A percentile compares a stretch with the other conserved stretches of the same genome.
These are phyloP conservation scores for Aspergillus sp. DNA, from an alignment of 2,329 filamentous ascomycete genomes.

Conservation along the genomic window DNA sequence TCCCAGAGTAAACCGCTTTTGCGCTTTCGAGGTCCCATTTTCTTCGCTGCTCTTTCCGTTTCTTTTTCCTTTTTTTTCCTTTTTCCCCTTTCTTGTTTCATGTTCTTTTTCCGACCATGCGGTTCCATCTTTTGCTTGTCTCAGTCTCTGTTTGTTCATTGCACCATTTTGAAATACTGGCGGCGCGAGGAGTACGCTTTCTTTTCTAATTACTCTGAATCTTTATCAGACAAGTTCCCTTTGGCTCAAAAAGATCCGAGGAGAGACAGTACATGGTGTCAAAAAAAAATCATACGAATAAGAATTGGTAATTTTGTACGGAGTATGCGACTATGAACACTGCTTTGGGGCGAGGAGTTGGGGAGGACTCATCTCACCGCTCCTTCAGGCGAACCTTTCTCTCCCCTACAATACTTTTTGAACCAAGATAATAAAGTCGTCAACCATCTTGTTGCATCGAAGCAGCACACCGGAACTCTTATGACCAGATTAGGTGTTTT, in stretches of 20 bases:
- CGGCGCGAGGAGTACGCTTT: conserved; percentile 22
- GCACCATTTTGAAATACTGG: conserved; percentile 15
- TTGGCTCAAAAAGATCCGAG: conserved; percentile 1
- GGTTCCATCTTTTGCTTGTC: conserved; percentile 17
- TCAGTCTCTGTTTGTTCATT: conserved; percentile 22
- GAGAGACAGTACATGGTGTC: conserved; percentile 6
- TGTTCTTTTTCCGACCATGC: background rate
- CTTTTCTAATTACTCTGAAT: conserved; percentile 10
- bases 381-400: background rate
- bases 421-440: no score
- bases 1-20: background rate
- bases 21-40: background rate
- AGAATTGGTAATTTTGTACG: conserved; percentile 1
- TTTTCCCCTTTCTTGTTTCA: background rate
- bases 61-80: background rate
- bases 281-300: background rate
- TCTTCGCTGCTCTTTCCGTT: background rate
- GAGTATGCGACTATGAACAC: background rate
- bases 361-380: background rate
- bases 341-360: background rate
- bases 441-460: no score
- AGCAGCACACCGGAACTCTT: no score
- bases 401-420: no score
- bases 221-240: conserved; percentile 1
- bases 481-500: no score